phyloP scores from a whole-genome alignment of 2,329 filamentous ascomycete genomes.

The Trichoderma pleuroti region DNA sequence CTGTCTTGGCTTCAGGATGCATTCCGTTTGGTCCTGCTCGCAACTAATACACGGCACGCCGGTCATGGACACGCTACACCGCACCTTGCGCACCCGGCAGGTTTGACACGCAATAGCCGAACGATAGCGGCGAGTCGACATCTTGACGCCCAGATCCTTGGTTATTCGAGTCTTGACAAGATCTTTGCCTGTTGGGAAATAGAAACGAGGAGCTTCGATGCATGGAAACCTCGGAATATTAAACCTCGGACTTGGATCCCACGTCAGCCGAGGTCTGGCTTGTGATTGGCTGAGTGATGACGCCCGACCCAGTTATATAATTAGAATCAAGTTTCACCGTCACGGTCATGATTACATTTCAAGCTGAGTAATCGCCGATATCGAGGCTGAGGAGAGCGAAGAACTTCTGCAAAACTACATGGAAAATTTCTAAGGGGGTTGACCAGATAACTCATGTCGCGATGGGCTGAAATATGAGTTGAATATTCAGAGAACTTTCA shows the following conservation, averaged over 20 bases:
- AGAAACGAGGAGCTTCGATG: neutral
- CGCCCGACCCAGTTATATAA: neutral
- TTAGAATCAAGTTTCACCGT: neutral
- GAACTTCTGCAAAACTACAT: neutral
- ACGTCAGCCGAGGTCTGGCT: neutral
- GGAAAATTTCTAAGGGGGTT: neutral
- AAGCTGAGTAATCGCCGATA: neutral
- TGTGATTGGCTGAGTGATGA: neutral
- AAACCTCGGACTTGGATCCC: slow-evolving; percentile 11
- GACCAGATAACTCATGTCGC: neutral
- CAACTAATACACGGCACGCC: slow-evolving; percentile 15
- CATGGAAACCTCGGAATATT: slow-evolving; percentile 7
- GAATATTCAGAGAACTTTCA: neutral
- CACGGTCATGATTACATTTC: neutral
- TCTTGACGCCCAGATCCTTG: neutral
- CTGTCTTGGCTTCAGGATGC: slow-evolving; percentile 12
- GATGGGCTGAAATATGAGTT: neutral
- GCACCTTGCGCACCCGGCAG: slow-evolving; percentile 13
- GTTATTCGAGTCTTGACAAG: neutral
- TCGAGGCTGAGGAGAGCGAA: neutral
- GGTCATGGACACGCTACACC: slow-evolving; percentile 13
- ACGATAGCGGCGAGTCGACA: slow-evolving; percentile 15
- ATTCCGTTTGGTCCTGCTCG: slow-evolving; percentile 14
- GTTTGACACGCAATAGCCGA: slow-evolving; percentile 15
- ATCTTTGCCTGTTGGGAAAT: slow-evolving; percentile 1